Evolutionary conservation across 805 yeast genomes (phyloP), one percentile per base, ranked within the genome.

Genomic region (Starmerella cellae): DNA sequence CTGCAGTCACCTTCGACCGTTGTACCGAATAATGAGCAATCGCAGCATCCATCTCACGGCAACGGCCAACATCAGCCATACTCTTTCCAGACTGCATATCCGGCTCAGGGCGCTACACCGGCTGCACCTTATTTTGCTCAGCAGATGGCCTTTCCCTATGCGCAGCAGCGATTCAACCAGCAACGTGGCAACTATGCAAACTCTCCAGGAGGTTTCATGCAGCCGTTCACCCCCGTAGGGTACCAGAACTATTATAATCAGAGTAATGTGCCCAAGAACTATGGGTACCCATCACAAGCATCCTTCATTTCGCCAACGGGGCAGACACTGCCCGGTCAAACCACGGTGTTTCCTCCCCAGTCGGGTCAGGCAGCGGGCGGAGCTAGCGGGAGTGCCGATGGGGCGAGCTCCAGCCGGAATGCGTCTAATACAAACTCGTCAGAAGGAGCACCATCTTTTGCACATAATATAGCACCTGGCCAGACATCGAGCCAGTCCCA

Each of bases 111-210:
- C 8, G 28, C 28, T 8, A 9, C 28, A 13, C 28, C 9, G 28
- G 28, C 11, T 14, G 34, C 21, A 9, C 34, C 20, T 8, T 31
- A 5, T 6, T 31, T 31, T 13, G 11, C 21, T 21, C 34, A 31
- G 20, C 34, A 31, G 20, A 11, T 31, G 34, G 21, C 34, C 13
- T 31, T 31, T 13, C 34, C 19, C 6, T 31, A 31, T 13, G 14
- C 34, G 19, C 34, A 31, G 34, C 34, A 31, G 21, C 32, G 32
- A 8, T 17, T 29, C 32, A 29, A 29, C 20, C 34, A 31, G 34
- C 20, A 31, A 13, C 34, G 9, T 11, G 17, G 21, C 20, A 31
- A 17, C 34, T 31, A 31, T 14, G 8, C 16, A 16, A 17, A 18
- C 34, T 31, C 34, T 13, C 21, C 34, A 4, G 34, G 34, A 21